Conservation (phyloP, 1,139 yeast species). For the Pichia sp. region DNA sequence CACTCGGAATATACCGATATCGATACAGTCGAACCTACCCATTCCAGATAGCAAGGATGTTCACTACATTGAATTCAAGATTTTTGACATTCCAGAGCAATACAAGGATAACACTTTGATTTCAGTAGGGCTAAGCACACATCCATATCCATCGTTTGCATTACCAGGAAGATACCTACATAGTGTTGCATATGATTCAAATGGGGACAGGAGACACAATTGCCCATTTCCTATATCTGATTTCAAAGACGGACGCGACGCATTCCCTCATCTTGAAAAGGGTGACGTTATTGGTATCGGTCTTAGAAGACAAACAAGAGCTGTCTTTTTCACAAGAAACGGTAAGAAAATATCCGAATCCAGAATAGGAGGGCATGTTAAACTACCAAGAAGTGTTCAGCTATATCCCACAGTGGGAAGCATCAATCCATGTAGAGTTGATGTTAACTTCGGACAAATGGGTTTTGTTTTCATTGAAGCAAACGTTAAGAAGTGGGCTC, state of each 20-base stretch:
- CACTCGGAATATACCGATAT: constrained; percentile 61
- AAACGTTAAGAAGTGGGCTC: constrained; percentile 60
- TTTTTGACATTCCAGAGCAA: constrained; percentile 54
- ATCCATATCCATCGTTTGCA: constrained; percentile 55
- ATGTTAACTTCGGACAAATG: constrained; percentile 50
- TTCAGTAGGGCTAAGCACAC: constrained; percentile 39
- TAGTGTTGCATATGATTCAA: constrained; percentile 44
- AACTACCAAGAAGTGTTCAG: constrained; percentile 29
- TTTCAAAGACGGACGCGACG: constrained; percentile 4
- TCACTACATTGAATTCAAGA: constrained; percentile 82
- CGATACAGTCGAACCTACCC: constrained; percentile 80
- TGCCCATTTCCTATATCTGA: constrained; percentile 35
- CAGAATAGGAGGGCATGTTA: constrained; percentile 62
- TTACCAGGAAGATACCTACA: constrained; percentile 50
- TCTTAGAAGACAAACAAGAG: constrained; percentile 51
- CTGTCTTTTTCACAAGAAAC: constrained; percentile 61
- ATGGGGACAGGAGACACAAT: constrained; percentile 44
- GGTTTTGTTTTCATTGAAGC: constrained; percentile 56
- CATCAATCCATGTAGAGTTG: constrained; percentile 43
- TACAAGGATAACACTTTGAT: constrained; percentile 14
- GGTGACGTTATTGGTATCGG: constrained; percentile 70
- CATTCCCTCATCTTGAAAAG: constrained; percentile 39
- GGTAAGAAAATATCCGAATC: constrained; percentile 65
- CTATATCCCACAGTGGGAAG: constrained; percentile 47
- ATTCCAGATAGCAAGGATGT: constrained; percentile 76